These are phyloP conservation scores for Fusarium xylarioides DNA, from an alignment of 2,329 filamentous ascomycete species.

Conservation along the genomic window DNA sequence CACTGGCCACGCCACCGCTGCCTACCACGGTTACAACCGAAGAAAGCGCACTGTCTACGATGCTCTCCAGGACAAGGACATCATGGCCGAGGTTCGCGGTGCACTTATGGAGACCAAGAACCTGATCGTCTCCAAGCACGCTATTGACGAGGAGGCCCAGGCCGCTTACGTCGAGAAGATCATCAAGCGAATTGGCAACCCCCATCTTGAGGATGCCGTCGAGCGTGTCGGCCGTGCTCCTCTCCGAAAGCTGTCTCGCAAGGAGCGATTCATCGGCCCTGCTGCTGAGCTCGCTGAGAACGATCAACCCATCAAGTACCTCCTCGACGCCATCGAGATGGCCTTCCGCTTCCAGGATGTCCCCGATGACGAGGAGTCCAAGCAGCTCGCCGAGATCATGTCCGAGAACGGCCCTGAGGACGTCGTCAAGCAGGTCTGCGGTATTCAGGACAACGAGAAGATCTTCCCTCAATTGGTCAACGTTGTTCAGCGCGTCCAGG, in stretches of 20 bases:
- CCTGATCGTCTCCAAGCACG: constrained; percentile 88
- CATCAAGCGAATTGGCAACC: constrained; percentile 91
- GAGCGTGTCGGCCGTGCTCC: constrained; percentile 96
- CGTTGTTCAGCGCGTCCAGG: constrained; percentile 85
- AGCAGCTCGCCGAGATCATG: constrained; percentile 86
- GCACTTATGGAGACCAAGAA: constrained; percentile 86
- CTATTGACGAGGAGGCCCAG: constrained; percentile 79
- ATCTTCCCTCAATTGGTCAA: constrained; percentile 79
- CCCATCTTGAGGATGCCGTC: constrained; percentile 88
- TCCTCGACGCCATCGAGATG: constrained; percentile 89
- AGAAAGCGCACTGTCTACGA: constrained; percentile 91
- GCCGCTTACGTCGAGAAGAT: constrained; percentile 90
- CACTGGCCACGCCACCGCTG: constrained; percentile 94
- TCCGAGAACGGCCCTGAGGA: constrained; percentile 75
- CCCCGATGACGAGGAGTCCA: constrained; percentile 88
- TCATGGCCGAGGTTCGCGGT: constrained; percentile 80
- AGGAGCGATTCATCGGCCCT: constrained; percentile 95
- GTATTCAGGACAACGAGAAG: constrained; percentile 78
- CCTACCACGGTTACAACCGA: constrained; percentile 91
- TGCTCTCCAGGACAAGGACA: constrained; percentile 81
- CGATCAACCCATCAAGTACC: constrained; percentile 74
- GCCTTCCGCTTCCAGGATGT: constrained; percentile 96
- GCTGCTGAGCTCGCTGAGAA: constrained; percentile 88
- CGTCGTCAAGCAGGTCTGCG: constrained; percentile 83
- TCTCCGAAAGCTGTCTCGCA: constrained; percentile 90